Evolutionary conservation across 176 grass and related monocot genomes (phyloP).

Genomic region (Avena atlantica): DNA sequence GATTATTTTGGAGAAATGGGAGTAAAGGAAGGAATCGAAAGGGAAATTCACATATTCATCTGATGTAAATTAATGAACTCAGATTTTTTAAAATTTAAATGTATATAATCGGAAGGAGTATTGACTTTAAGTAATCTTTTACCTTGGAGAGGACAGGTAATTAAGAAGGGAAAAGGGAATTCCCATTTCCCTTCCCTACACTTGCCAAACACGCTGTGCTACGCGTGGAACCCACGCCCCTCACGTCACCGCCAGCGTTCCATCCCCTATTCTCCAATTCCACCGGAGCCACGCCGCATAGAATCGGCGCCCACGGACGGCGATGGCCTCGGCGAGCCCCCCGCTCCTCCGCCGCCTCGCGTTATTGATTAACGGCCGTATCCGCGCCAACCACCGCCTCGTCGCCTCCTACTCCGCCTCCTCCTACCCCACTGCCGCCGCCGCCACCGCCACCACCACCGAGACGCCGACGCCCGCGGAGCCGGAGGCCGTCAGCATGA

Average conservation of each 20-base stretch:
- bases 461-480: slow-evolving; percentile 14
- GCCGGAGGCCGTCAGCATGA: slow-evolving; percentile 44
- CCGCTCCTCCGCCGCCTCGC: slow-evolving; percentile 41
- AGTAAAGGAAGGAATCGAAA: too few species aligned
- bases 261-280: not conserved
- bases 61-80: too few species aligned
- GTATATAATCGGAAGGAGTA: too few species aligned
- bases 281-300: not conserved
- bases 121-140: too few species aligned
- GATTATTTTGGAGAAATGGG: too few species aligned
- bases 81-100: too few species aligned
- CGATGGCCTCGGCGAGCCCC: slow-evolving; percentile 37
- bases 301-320: not conserved
- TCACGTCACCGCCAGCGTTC: not conserved
- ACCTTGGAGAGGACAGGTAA: too few species aligned
- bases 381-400: slow-evolving; percentile 43
- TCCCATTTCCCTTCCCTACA: too few species aligned
- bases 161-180: too few species aligned
- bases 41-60: too few species aligned
- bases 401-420: slow-evolving; percentile 42
- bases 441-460: not conserved
- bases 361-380: not conserved
- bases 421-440: not conserved
- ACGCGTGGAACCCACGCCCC: slow-evolving; percentile 8
- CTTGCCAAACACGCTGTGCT: not conserved